phyloP scores from a whole-genome alignment of 2,329 filamentous ascomycete genomes.

The Penicillium griseofulvum region DNA sequence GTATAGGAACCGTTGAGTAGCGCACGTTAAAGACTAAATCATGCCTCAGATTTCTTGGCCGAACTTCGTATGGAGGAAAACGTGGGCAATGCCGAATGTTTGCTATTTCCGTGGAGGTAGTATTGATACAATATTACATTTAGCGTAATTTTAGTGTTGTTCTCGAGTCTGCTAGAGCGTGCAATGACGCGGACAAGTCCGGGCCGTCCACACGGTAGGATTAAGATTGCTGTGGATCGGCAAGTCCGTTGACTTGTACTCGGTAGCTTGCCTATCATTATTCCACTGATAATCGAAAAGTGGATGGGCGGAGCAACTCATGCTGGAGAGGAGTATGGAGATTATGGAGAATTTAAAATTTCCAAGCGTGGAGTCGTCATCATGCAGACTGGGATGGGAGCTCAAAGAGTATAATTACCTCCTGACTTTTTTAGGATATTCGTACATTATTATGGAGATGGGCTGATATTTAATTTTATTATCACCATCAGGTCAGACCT shows the following conservation, averaged over 20 bases:
- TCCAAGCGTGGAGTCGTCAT: background rate
- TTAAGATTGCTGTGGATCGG: conserved; percentile 21
- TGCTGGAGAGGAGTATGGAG: background rate
- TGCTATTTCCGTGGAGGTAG: background rate
- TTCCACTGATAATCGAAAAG: background rate
- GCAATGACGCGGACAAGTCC: conserved; percentile 17
- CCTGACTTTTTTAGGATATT: background rate
- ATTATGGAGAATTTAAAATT: background rate
- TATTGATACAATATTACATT: background rate
- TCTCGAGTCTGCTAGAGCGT: background rate
- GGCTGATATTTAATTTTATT: background rate
- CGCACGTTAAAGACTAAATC: background rate
- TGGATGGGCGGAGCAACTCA: background rate
- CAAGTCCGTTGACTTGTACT: background rate
- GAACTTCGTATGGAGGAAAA: background rate
- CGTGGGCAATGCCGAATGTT: background rate
- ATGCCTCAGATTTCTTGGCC: background rate
- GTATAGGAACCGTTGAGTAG: no score
- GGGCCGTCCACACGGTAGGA: background rate
- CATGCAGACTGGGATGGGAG: background rate
- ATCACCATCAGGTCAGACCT: background rate
- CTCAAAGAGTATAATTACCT: background rate
- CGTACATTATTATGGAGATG: background rate
- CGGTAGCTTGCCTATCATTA: conserved; percentile 5
- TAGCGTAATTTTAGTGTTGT: background rate